phyloP scores from a whole-genome alignment of 257 asterid species.

The Lithospermum erythrorhizon region DNA sequence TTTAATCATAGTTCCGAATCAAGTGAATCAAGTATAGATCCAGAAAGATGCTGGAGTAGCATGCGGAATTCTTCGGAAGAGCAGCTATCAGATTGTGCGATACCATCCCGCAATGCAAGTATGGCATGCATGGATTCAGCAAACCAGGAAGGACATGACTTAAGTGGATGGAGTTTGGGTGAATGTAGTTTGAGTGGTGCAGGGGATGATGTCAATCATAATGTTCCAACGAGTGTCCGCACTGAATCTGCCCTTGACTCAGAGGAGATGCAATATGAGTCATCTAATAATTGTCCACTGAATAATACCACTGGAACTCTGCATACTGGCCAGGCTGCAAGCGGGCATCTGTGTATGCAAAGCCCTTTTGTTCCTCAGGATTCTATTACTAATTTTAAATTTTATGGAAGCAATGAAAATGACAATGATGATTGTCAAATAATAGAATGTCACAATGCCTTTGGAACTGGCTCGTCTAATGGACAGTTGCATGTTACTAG shows the following conservation, averaged over 20 bases:
- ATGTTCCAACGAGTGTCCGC: constrained; percentile 23
- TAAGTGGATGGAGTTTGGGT: constrained; percentile 51
- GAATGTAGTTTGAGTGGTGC: constrained; percentile 52
- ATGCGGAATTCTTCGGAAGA: constrained; percentile 39
- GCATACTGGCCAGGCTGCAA: constrained; percentile 16
- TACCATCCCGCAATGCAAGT: constrained; percentile 30
- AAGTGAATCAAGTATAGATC: not conserved
- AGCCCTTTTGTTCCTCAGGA: constrained; percentile 31
- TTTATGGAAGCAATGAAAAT: constrained; percentile 8
- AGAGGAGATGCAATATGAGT: constrained; percentile 23
- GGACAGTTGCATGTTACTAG: constrained; percentile 29
- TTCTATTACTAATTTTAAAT: constrained; percentile 25
- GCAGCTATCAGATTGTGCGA: constrained; percentile 34
- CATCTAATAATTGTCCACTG: constrained; percentile 28
- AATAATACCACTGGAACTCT: constrained; percentile 24
- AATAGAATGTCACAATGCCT: constrained; percentile 32
- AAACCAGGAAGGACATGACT: constrained; percentile 28
- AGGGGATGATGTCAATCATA: constrained; percentile 27
- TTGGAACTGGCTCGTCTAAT: constrained; percentile 22
- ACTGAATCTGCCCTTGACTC: constrained; percentile 22
- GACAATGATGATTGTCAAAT: constrained; percentile 48
- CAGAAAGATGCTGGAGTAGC: constrained; percentile 31
- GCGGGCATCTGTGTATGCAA: constrained; percentile 19
- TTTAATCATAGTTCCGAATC: not conserved
- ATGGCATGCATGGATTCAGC: constrained; percentile 26